Conservation (phyloP, 495 filamentous ascomycete genomes). For the Tirmania nivea region DNA sequence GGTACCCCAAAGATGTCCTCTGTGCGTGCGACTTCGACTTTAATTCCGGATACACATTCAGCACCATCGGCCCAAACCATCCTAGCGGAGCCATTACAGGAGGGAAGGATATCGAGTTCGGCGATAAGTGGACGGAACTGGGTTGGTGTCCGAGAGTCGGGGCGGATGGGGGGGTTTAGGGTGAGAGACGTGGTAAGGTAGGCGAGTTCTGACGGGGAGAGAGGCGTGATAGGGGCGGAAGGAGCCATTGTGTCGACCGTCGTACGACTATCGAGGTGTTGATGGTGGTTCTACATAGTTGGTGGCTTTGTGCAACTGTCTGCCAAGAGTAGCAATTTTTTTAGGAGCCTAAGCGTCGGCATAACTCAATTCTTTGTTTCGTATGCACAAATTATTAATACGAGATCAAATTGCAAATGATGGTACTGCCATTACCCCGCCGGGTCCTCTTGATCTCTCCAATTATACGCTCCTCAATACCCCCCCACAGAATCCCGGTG, state of each 20-base stretch:
- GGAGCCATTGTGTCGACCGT: constrained; percentile 15
- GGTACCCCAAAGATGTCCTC: background rate
- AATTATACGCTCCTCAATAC: too few species aligned
- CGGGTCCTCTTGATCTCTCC: too few species aligned
- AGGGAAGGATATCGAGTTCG: constrained; percentile 71
- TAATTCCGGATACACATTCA: constrained; percentile 85
- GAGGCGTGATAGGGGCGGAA: constrained; percentile 18
- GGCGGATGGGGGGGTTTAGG: constrained; percentile 59
- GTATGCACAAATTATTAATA: too few species aligned
- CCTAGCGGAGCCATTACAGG: constrained; percentile 75
- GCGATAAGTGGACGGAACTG: constrained; percentile 82
- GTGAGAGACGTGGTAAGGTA: constrained; percentile 81
- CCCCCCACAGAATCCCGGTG: too few species aligned
- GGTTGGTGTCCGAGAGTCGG: constrained; percentile 59
- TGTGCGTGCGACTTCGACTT: constrained; percentile 56
- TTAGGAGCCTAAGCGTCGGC: too few species aligned
- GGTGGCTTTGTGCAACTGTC: too few species aligned
- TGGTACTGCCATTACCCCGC: too few species aligned
- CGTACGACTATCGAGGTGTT: background rate
- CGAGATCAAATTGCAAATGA: too few species aligned
- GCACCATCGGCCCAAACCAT: constrained; percentile 88
- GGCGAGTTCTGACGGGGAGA: constrained; percentile 88
- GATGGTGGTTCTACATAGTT: too few species aligned
- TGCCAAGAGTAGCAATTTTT: too few species aligned
- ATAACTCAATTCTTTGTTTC: too few species aligned